Percentiles rank a stretch among this genome's conserved stretches.
These are phyloP conservation scores for Cokeromyces recurvatus DNA, from an alignment of 371 early-diverging fungal species.

Conservation along the genomic window DNA sequence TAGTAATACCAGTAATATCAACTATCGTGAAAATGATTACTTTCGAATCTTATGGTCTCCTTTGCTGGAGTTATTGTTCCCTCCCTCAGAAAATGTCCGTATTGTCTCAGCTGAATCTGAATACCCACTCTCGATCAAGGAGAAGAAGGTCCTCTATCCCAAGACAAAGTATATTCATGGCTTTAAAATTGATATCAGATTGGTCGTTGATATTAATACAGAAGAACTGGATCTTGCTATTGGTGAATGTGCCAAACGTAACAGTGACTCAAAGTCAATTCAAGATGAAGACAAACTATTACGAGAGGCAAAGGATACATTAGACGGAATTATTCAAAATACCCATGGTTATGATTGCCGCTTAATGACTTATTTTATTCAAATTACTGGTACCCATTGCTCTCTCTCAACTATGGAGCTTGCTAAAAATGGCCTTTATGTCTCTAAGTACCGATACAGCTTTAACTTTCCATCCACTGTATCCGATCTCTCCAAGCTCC, in stretches of 20 bases:
- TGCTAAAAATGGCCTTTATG: slow-evolving; percentile 15
- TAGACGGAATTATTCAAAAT: slow-evolving; percentile 16
- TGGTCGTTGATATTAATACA: slow-evolving; percentile 4
- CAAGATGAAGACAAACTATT: slow-evolving; percentile 14
- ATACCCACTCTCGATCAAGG: neutral
- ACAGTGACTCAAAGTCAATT: slow-evolving; percentile 8
- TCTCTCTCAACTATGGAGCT: slow-evolving; percentile 16
- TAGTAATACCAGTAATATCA: slow-evolving; percentile 1
- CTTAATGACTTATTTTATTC: slow-evolving; percentile 9
- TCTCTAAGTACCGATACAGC: slow-evolving; percentile 13
- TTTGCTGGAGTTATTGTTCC: slow-evolving; percentile 8
- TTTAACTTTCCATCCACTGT: slow-evolving; percentile 11
- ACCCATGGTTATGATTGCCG: slow-evolving; percentile 1
- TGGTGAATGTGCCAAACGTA: slow-evolving; percentile 7
- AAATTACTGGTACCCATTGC: slow-evolving; percentile 17
- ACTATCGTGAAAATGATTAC: slow-evolving; percentile 5
- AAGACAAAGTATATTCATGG: slow-evolving; percentile 7
- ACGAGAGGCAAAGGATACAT: slow-evolving; percentile 5
- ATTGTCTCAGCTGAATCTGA: slow-evolving; percentile 9
- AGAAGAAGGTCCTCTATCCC: slow-evolving; percentile 4
- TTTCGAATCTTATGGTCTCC: slow-evolving; percentile 3
- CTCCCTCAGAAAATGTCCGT: slow-evolving; percentile 5
- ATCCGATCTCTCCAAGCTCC: slow-evolving; percentile 5
- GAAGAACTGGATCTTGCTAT: slow-evolving; percentile 6
- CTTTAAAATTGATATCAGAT: slow-evolving; percentile 9